These are phyloP conservation scores for Nyctanthes arbortristis DNA, from an alignment of 257 asterid genomes.

Conservation along the genomic window DNA sequence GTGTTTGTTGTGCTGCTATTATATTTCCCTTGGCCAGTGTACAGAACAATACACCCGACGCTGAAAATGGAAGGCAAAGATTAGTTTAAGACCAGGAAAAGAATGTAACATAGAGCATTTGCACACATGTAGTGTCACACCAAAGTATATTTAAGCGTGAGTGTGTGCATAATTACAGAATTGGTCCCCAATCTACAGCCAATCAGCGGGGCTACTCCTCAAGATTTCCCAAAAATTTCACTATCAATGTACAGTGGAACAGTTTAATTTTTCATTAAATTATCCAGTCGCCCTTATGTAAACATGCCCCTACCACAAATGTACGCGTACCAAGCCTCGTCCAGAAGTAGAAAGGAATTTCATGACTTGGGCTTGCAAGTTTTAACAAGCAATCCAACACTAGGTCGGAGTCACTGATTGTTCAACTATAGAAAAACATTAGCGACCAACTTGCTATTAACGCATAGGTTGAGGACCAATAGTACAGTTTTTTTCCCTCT, in stretches of 20 bases:
- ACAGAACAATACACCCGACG: conserved; percentile 52
- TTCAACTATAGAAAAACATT: no score
- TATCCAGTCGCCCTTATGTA: not conserved
- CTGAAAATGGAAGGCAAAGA: conserved; percentile 42
- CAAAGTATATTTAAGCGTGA: not conserved
- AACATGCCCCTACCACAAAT: not conserved
- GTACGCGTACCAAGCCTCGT: not conserved
- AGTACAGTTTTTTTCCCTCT: not conserved
- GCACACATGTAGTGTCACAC: not conserved
- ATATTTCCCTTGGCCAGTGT: conserved; percentile 51
- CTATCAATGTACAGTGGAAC: not conserved
- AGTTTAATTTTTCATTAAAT: not conserved
- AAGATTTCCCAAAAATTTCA: not conserved
- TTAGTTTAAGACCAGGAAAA: conserved; percentile 17
- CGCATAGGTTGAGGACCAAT: not conserved
- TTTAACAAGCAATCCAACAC: no score
- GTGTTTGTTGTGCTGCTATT: conserved; percentile 46
- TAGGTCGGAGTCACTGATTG: no score
- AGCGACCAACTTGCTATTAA: not conserved
- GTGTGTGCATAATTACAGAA: not conserved
- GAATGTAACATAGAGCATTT: not conserved
- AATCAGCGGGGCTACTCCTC: no score
- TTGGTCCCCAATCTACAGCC: conserved; percentile 1
- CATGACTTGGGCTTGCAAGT: no score
- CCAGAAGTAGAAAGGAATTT: not conserved